Evolutionary conservation across 202 grass and related monocot species (phyloP).

Genomic region (Miscanthus sacchariflorus): DNA sequence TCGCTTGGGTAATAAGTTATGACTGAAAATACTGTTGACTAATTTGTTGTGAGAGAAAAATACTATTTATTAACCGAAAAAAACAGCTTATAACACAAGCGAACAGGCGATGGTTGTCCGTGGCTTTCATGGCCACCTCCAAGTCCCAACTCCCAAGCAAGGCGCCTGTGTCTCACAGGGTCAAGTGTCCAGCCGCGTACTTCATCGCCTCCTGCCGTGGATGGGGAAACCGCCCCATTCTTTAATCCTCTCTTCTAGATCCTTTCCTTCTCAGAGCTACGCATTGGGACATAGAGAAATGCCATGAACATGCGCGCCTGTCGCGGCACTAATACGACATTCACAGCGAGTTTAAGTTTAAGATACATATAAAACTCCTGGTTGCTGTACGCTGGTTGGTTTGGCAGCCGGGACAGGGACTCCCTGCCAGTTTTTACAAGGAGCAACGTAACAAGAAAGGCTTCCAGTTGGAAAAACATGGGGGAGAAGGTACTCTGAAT

Average conservation of each 20-base stretch:
- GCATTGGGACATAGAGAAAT: not conserved
- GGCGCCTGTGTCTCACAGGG: constrained; percentile 6
- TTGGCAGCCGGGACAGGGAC: not conserved
- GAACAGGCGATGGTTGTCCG: too few species aligned
- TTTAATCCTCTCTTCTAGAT: constrained; percentile 32
- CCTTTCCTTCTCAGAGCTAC: not conserved
- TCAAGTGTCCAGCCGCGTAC: not conserved
- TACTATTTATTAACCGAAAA: too few species aligned
- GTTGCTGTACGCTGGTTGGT: not conserved
- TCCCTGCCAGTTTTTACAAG: not conserved
- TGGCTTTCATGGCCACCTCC: not conserved
- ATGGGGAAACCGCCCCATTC: constrained; percentile 28
- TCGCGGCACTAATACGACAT: constrained; percentile 36
- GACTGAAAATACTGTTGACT: too few species aligned
- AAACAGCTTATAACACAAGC: too few species aligned
- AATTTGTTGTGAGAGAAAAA: too few species aligned
- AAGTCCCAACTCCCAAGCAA: not conserved
- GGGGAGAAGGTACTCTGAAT: not conserved
- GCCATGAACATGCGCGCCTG: constrained; percentile 1
- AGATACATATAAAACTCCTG: not conserved
- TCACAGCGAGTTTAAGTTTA: not conserved
- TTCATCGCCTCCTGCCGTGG: constrained; percentile 25
- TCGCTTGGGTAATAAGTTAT: too few species aligned
- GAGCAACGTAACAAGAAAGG: not conserved
- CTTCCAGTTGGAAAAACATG: too few species aligned